Percentiles rank a stretch among this genome's conserved stretches.
These are phyloP conservation scores for Protea cynaroides DNA, from an alignment of 164 flowering plant species.

Conservation along the genomic window DNA sequence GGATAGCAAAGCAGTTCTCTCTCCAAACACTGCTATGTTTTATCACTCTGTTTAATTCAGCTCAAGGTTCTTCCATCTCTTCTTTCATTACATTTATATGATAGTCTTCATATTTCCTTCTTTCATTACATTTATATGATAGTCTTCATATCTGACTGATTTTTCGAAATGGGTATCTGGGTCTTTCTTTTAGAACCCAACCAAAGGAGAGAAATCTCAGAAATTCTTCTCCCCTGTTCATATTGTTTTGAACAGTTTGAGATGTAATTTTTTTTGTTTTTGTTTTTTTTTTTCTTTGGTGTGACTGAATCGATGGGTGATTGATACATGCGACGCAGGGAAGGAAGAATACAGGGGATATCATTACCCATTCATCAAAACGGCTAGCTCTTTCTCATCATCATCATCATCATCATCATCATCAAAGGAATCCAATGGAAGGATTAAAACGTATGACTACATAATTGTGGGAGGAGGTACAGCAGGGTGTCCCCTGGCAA, in stretches of 20 bases:
- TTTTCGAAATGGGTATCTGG: too few species aligned
- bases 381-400: not conserved
- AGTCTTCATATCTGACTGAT: not conserved
- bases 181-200: too few species aligned
- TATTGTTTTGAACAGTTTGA: too few species aligned
- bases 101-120: not conserved
- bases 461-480: constrained; percentile 24
- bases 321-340: not conserved
- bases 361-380: not conserved
- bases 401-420: not conserved
- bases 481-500: constrained; percentile 19
- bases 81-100: not conserved
- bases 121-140: too few species aligned
- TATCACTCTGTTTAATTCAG: not conserved
- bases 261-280: too few species aligned
- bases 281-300: too few species aligned
- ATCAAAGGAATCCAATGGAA: not conserved
- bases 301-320: too few species aligned
- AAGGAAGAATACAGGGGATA: not conserved
- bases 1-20: not conserved
- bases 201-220: too few species aligned
- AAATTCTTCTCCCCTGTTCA: too few species aligned
- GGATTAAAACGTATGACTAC: constrained; percentile 7
- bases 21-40: not conserved
- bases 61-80: not conserved